A percentile compares a stretch with the other conserved stretches of the same genome.
phyloP scores from a whole-genome alignment of 345 rosid genomes.

The Eucalyptus regnans region DNA sequence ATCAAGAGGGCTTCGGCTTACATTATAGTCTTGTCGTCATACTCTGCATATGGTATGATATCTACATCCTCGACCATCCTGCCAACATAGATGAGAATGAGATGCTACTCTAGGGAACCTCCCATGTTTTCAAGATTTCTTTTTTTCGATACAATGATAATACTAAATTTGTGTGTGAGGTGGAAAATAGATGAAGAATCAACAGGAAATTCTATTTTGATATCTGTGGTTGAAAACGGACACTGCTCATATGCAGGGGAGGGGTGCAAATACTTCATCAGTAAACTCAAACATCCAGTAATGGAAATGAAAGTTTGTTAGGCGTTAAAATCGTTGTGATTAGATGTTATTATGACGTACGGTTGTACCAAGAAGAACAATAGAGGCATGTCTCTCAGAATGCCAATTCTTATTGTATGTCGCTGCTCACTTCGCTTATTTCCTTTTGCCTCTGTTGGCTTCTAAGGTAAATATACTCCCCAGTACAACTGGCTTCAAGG shows the following conservation, averaged over 20 bases:
- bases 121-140: not conserved
- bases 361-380: not conserved
- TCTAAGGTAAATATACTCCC: slow-evolving; percentile 64
- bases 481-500: slow-evolving; percentile 59
- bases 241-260: not conserved
- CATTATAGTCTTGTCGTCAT: slow-evolving; percentile 32
- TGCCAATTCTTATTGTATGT: not conserved
- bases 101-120: not conserved
- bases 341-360: not conserved
- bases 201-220: not conserved
- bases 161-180: not conserved
- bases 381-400: not conserved
- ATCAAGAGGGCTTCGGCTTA: slow-evolving; percentile 32
- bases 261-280: not conserved
- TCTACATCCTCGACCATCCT: not conserved
- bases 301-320: not conserved
- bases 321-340: not conserved
- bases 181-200: not conserved
- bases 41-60: slow-evolving; percentile 32
- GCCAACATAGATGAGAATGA: not conserved
- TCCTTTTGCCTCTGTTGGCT: slow-evolving; percentile 2
- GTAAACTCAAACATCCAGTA: not conserved
- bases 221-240: not conserved
- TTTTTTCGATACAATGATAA: not conserved
- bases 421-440: not conserved